These are phyloP conservation scores for Byssoonygena ceratinophila DNA, from an alignment of 2,329 filamentous ascomycete genomes.

Conservation along the genomic window DNA sequence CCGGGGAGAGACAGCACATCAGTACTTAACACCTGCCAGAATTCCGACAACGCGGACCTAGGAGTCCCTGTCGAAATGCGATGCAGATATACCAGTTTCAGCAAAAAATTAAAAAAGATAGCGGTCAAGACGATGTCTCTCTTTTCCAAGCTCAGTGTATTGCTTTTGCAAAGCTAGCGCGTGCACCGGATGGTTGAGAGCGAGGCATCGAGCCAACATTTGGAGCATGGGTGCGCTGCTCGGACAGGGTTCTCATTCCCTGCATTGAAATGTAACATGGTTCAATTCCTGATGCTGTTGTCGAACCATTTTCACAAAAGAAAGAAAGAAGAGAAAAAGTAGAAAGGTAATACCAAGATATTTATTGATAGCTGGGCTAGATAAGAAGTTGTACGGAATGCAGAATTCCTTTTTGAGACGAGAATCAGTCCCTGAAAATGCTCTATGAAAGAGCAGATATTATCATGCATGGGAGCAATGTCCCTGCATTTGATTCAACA, in stretches of 20 bases:
- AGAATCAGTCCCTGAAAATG: no score
- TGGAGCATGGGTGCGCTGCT: not conserved
- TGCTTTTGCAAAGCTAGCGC: no score
- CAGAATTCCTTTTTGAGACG: not conserved
- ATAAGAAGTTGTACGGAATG: not conserved
- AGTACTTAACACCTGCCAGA: not conserved
- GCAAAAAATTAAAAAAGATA: not conserved
- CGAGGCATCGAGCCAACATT: not conserved
- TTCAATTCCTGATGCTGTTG: not conserved
- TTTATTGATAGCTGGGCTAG: not conserved
- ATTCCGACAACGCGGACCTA: conserved; percentile 1
- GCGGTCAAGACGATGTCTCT: not conserved
- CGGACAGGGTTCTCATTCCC: not conserved
- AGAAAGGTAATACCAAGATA: not conserved
- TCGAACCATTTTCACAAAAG: not conserved
- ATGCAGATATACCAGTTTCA: not conserved
- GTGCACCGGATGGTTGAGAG: no score
- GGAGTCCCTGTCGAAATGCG: not conserved
- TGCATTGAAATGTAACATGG: conserved; percentile 2
- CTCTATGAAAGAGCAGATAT: no score
- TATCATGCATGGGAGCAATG: no score
- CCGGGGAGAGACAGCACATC: not conserved
- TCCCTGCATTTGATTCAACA: no score
- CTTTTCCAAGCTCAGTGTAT: no score
- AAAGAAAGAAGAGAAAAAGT: not conserved